Base-by-base conservation (phyloP, 805 yeast genomes). In the Nakazawaea anatomiae region DNA sequence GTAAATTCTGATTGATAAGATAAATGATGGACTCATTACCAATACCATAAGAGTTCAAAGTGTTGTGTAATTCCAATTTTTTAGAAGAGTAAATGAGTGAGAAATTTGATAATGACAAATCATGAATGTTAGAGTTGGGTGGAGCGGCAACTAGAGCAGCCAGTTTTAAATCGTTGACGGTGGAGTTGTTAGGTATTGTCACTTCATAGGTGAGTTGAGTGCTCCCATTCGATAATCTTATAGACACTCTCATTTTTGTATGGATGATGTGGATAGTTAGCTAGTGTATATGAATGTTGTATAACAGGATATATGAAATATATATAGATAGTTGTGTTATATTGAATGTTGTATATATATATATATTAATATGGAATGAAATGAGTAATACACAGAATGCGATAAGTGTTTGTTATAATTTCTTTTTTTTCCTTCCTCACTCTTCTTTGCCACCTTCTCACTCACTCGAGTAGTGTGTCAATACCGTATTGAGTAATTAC, bases 141-240 rank as follows among this genome's bases (percentile, higher is more conserved):
- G 68, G 68, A 34, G 70, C 59, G 4, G 75, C 73, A 29, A 73
- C 75, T 47, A 70, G 65, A 25, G 80, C 75, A 6, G 78, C 71
- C 43, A 68, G 66, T 49, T 73, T 71, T 55, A 80, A 68, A 54
- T 78, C 81, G 39, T 71, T 76, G 39, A 77, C 81, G 1, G 82
- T 73, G 46, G 81, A 68, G 59, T 75, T 72, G 52, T 75, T 75
- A 9, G 82, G 77, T 32, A 78, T 65, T n/a, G 79, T 74, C 52
- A 79, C 69, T 29, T 72, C 58, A 60, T 71, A 76, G 10, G 73
- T 58, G 52, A 46, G 28, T 39, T 42, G 47, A 27, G 50, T 43
- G 29, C 48, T 56, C 46, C 74, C 78, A 27, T 78, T 72, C 28
- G 76, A 65, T 54, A 74, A 64, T 64, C 78, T 73, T 60, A 78